Evolutionary conservation across 2,329 filamentous ascomycete genomes (phyloP).

Genomic region (Penicillium vulpinum): DNA sequence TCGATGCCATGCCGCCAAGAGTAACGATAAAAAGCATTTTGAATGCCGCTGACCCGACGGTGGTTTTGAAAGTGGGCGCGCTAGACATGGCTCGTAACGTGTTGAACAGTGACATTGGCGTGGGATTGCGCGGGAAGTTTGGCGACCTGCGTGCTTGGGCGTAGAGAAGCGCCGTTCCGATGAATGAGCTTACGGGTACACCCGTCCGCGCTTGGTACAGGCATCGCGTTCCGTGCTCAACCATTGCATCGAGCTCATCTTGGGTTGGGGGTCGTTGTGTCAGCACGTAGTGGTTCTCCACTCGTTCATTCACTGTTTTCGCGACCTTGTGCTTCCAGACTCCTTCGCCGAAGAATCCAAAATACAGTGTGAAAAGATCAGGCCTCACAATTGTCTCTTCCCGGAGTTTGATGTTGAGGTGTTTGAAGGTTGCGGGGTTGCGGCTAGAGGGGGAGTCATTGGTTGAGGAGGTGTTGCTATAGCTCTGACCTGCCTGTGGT

Average conservation of each 20-base stretch:
- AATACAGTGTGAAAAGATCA: conserved; percentile 27
- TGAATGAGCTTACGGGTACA: conserved; percentile 17
- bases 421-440: conserved; percentile 16
- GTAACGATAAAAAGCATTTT: conserved; percentile 19
- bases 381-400: conserved; percentile 28
- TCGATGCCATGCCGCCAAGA: conserved; percentile 3
- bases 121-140: conserved; percentile 8
- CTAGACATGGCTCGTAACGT: conserved; percentile 1
- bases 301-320: conserved; percentile 9
- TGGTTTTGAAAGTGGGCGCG: background rate
- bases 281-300: conserved; percentile 24
- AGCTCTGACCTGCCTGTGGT: conserved; percentile 13
- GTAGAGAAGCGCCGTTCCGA: conserved; percentile 14
- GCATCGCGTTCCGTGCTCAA: conserved; percentile 19
- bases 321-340: conserved; percentile 20
- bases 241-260: conserved; percentile 37
- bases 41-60: conserved; percentile 1
- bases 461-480: conserved; percentile 6
- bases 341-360: conserved; percentile 28
- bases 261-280: conserved; percentile 33
- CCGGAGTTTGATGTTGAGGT: conserved; percentile 21
- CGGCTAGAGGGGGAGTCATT: background rate
- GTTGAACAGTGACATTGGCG: conserved; percentile 5
- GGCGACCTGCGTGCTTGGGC: conserved; percentile 9
- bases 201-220: conserved; percentile 27